Conservation (phyloP, 352 stramenopile genomes). For the Globisporangium abappressorium region DNA sequence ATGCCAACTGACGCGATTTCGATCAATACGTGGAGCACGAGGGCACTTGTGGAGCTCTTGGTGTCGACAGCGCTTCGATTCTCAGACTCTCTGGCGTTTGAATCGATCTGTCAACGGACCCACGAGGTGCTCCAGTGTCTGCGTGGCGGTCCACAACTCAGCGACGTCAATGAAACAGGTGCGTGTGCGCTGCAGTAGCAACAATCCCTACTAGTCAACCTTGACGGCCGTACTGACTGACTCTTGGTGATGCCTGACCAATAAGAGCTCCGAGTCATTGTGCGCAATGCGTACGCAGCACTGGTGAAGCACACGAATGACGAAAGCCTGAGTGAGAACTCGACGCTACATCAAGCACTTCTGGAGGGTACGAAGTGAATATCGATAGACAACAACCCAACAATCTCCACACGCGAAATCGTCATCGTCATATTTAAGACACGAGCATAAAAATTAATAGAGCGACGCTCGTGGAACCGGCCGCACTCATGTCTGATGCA, state of each 20-base stretch:
- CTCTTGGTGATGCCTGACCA: not conserved
- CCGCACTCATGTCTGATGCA: not conserved
- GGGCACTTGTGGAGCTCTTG: conserved; percentile 12
- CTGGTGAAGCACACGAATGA: not conserved
- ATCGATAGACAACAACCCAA: not conserved
- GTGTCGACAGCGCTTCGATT: conserved; percentile 2
- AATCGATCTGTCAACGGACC: not conserved
- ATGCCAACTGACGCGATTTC: not conserved
- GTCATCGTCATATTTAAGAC: conserved; percentile 1
- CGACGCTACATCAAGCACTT: conserved; percentile 4
- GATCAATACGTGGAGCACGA: conserved; percentile 8
- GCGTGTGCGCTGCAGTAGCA: not conserved
- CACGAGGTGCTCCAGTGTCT: conserved; percentile 15
- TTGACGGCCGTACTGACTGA: not conserved
- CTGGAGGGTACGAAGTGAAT: not conserved
- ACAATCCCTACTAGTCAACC: too few relatives aligned
- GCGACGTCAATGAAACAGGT: conserved; percentile 10
- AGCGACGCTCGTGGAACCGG: not conserved
- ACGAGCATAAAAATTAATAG: not conserved
- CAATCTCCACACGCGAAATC: not conserved
- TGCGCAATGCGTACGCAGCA: not conserved
- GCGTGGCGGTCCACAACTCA: not conserved
- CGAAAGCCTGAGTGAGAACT: not conserved
- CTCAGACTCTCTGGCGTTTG: not conserved
- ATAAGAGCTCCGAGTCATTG: not conserved